Evolutionary conservation across 176 grass and related monocot species (phyloP), one percentile per base, ranked within the genome.

Genomic region (Rhynchospora breviuscula): DNA sequence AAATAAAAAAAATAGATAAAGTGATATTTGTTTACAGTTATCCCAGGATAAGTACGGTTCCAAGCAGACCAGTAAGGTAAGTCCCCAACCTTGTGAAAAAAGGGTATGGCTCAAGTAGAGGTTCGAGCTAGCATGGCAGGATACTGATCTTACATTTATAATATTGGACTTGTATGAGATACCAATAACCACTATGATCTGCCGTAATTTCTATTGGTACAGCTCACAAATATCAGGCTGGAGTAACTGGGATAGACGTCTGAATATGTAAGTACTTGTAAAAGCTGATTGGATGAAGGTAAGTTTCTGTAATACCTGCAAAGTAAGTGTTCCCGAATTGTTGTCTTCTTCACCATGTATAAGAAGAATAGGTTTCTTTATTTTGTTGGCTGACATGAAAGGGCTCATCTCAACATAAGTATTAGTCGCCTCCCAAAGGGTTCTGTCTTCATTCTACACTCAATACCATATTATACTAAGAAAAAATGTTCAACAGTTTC

Each of bases 331-430:
- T 90, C 96, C 96, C 59, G 97, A 87, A 91, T 99, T 99, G 80
- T 93, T 93, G 86, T 99, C 96, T 84, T 99, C 93, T 85, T 99
- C 96, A 83, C 96, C 96, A 77, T 99, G 96, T 82, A 99, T 88
- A 88, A 99, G 91, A 64, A 99, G 81, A 88, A 99, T 99, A 78
- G 96, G 96, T 90, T 86, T 99, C 88, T 91, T 99, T 79, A 99
- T 95, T 87, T 95, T 99, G 80, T 93, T 93, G 53, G 93, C 93
- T 2, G 91, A 92, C 96, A 99, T 99, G 87, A 99, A 99, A 87
- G 96, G 96, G 69, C 96, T 99, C 96, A 99, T 99, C 80, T 95
- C 89, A 15, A 95, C 91, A 69, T 99, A 99, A 40, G 83, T 99
- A 61, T 22, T 89, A 53, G 91, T 92, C 8, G 91, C 96, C 83